Evolutionary conservation across 345 rosid genomes (phyloP).

Genomic region (Brassica napus): DNA sequence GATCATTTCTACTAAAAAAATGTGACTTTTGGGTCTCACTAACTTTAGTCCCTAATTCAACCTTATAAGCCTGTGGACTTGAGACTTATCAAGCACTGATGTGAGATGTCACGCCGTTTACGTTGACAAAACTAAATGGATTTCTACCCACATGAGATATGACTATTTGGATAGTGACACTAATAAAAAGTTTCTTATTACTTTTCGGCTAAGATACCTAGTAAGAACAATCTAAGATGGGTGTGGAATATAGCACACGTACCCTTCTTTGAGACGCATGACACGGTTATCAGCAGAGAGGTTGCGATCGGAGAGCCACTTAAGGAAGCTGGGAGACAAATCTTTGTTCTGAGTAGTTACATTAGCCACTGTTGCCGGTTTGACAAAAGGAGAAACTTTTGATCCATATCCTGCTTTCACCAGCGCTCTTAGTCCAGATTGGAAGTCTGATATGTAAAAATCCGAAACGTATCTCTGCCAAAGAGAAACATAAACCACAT

Average conservation of each 20-base stretch:
- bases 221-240: not conserved
- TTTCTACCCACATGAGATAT: not conserved
- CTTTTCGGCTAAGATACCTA: not conserved
- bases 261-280: conserved; percentile 98
- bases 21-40: not conserved
- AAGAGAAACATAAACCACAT: not conserved
- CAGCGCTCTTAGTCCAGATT: conserved; percentile 82
- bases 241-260: not conserved
- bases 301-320: conserved; percentile 79
- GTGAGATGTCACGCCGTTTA: conserved; percentile 13
- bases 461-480: conserved; percentile 84
- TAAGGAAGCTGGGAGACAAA: conserved; percentile 67
- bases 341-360: conserved; percentile 63
- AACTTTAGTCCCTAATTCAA: too few species aligned
- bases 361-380: conserved; percentile 70
- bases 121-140: conserved; percentile 12
- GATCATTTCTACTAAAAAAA: not conserved
- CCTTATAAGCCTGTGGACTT: too few species aligned
- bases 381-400: conserved; percentile 84
- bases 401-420: conserved; percentile 94
- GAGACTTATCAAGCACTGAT: conserved; percentile 19
- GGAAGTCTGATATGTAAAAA: conserved; percentile 91
- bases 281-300: conserved; percentile 67
- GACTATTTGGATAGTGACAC: not conserved
- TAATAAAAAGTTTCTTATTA: not conserved